Evolutionary conservation across 306 rosid species (phyloP).

Genomic region (Biancaea sappan): DNA sequence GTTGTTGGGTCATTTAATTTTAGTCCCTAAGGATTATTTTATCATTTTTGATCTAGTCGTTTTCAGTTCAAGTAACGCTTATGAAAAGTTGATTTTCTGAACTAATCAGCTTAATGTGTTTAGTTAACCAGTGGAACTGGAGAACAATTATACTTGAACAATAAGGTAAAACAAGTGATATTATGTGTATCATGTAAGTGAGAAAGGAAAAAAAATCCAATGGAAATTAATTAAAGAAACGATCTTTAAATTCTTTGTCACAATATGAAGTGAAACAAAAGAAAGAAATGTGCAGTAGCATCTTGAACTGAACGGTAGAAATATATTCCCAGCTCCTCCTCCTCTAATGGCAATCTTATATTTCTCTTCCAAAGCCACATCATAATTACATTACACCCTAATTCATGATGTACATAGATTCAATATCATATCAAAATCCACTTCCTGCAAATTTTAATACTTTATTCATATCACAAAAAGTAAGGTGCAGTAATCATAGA

Average conservation of each 20-base stretch:
- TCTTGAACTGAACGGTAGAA: constrained; percentile 68
- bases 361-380: constrained; percentile 73
- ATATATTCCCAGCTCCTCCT: constrained; percentile 64
- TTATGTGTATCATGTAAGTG: no score
- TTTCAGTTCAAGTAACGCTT: not conserved
- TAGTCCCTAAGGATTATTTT: no score
- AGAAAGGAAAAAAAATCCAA: no score
- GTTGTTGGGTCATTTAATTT: not conserved
- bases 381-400: constrained; percentile 59
- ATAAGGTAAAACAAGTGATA: no score
- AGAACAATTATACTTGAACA: no score
- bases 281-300: no score
- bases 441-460: not conserved
- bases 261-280: constrained; percentile 26
- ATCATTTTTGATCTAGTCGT: not conserved
- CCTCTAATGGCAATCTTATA: constrained; percentile 64
- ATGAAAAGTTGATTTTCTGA: no score
- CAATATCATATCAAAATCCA: not conserved
- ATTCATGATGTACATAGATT: not conserved
- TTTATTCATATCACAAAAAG: not conserved
- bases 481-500: not conserved
- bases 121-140: no score
- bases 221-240: not conserved
- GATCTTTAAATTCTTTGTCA: not conserved
- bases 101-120: no score